Percentiles rank a stretch among this genome's conserved stretches.
Conservation (phyloP, 768 basidiomycete genomes). For the Mycena metata region DNA sequence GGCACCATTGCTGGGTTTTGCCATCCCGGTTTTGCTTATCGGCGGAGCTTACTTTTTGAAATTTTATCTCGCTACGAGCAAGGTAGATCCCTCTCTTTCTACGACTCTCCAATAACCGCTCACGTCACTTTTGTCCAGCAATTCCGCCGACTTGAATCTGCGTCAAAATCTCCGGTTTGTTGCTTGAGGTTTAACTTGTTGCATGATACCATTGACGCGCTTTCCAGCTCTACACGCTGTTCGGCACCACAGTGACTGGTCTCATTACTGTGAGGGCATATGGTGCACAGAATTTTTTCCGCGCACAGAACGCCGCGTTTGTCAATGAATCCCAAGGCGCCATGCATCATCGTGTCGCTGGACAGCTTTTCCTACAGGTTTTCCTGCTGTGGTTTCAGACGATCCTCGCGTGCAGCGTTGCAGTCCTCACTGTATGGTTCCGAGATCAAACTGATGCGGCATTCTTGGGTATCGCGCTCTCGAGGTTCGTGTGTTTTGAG, state of each 20-base stretch:
- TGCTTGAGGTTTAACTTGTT: background rate
- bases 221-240: slow-evolving; percentile 14
- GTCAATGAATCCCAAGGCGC: slow-evolving; percentile 31
- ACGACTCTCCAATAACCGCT: background rate
- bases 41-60: slow-evolving; percentile 17
- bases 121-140: slow-evolving; percentile 12
- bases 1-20: slow-evolving; percentile 22
- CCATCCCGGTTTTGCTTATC: slow-evolving; percentile 18
- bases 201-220: no score
- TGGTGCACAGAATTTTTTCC: slow-evolving; percentile 27
- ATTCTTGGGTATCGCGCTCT: no score
- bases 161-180: no score
- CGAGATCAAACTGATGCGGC: no score
- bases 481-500: no score
- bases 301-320: slow-evolving; percentile 24
- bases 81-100: slow-evolving; percentile 10
- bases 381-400: slow-evolving; percentile 29
- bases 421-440: slow-evolving; percentile 24
- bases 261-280: slow-evolving; percentile 29
- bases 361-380: slow-evolving; percentile 25
- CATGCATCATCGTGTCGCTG: slow-evolving; percentile 23
- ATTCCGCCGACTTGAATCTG: no score
- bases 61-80: slow-evolving; percentile 29
- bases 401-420: slow-evolving; percentile 25
- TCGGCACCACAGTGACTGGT: slow-evolving; percentile 22